These are phyloP conservation scores for Hymenoscyphus scutula DNA, from an alignment of 2,329 filamentous ascomycete genomes.

Conservation along the genomic window DNA sequence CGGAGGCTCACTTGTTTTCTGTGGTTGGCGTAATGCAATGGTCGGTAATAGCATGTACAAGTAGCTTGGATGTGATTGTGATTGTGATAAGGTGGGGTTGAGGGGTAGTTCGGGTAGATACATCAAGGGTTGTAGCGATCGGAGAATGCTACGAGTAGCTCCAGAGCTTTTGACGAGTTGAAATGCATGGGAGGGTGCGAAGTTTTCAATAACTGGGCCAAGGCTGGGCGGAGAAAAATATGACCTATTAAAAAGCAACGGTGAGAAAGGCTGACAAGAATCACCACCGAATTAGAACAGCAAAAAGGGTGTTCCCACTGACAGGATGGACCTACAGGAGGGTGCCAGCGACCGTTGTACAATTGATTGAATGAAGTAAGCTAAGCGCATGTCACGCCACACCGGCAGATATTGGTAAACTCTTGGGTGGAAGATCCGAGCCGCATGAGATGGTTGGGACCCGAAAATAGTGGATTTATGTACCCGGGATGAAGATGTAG, in stretches of 20 bases:
- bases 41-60: constrained; percentile 1
- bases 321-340: too few relatives aligned
- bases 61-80: not conserved
- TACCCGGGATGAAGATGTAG: not conserved
- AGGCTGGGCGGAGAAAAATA: not conserved
- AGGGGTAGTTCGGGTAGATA: not conserved
- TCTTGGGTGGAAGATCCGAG: not conserved
- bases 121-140: not conserved
- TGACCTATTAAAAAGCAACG: not conserved
- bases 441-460: not conserved
- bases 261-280: not conserved
- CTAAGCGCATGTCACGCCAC: constrained; percentile 1
- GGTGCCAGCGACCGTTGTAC: not conserved
- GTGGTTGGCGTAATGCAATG: not conserved
- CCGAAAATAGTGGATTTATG: not conserved
- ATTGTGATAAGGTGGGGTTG: not conserved
- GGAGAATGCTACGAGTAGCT: not conserved
- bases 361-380: not conserved
- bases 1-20: not conserved
- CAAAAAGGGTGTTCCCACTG: too few relatives aligned
- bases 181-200: not conserved
- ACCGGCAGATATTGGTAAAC: not conserved
- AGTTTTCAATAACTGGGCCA: not conserved
- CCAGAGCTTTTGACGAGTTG: not conserved
- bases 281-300: not conserved